Evolutionary conservation across 108 stramenopile genomes (phyloP).

Genomic region (Nitzschia sp.): DNA sequence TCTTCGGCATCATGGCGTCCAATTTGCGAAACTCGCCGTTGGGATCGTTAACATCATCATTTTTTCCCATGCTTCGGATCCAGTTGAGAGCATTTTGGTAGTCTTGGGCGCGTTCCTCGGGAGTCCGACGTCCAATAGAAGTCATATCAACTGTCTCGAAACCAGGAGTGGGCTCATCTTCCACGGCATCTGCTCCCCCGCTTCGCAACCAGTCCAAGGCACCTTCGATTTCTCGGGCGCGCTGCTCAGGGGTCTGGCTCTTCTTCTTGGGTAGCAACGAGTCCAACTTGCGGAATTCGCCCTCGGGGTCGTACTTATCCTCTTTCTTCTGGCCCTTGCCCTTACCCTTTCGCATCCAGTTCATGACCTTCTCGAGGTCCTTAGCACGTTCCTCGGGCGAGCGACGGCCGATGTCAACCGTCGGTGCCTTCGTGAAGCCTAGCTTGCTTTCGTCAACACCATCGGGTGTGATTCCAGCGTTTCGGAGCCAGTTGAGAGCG

Average conservation of each 20-base stretch:
- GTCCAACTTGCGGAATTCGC: slow-evolving; percentile 27
- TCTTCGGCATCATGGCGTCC: slow-evolving; percentile 24
- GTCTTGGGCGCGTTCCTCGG: slow-evolving; percentile 15
- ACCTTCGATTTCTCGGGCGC: slow-evolving; percentile 36
- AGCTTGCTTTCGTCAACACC: slow-evolving; percentile 10
- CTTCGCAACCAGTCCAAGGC: slow-evolving; percentile 47
- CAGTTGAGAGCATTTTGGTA: slow-evolving; percentile 30
- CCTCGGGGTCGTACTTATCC: slow-evolving; percentile 28
- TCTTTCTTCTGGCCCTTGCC: slow-evolving; percentile 30
- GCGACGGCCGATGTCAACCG: neutral
- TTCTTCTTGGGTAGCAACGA: slow-evolving; percentile 28
- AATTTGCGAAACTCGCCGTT: slow-evolving; percentile 32
- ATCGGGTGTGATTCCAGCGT: slow-evolving; percentile 5
- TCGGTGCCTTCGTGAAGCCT: neutral
- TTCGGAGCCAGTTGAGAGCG: slow-evolving; percentile 40
- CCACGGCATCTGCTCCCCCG: slow-evolving; percentile 1
- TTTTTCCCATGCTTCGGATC: slow-evolving; percentile 27
- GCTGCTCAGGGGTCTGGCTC: slow-evolving; percentile 31
- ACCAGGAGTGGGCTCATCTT: slow-evolving; percentile 13
- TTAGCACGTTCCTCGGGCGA: slow-evolving; percentile 8
- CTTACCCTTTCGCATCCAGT: slow-evolving; percentile 32
- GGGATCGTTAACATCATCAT: slow-evolving; percentile 20
- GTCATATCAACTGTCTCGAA: slow-evolving; percentile 21
- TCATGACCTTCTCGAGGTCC: slow-evolving; percentile 32
- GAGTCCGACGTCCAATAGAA: slow-evolving; percentile 10